Evolutionary conservation across 2,329 filamentous ascomycete species (phyloP), one percentile per base, ranked within the genome.

Genomic region (Cercospora nicotianae): DNA sequence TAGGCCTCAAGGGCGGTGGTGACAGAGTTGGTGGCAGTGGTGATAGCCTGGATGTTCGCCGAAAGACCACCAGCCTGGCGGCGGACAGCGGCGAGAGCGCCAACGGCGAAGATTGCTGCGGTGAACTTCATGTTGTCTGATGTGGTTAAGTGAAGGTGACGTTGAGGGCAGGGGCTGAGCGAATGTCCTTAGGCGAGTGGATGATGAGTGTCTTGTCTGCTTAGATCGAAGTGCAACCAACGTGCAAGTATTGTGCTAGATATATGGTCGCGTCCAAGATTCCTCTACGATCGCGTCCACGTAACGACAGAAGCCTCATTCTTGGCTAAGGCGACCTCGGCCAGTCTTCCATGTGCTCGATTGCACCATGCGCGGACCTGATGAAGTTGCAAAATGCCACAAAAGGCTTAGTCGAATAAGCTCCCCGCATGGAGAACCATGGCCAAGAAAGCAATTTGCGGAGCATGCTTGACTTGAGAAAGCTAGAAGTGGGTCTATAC

Each of bases 91-190:
- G 66, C 66, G 45, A 67, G 61, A 20, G 66, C 61, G 61, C 66
- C 57, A 39, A 60, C 45, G 55, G 66, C 42, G 55, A 67, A 67
- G 61, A 67, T 57, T 55, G 66, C 66, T 36, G 59, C 42, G n/a
- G 61, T 64, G 61, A 67, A 67, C 45, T 57, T 64, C 66, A 67
- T 67, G 53, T 5, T 65, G 55, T 60, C 39, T 55, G 16, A 48
- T 65, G 63, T 33, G 53, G 20, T 65, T 20, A 33, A 45, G 45
- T 51, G 45, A 51, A 55, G 55, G 57, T 23, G 18, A 39, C 60
- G 63, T 28, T 42, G 60, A 20, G n/a, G 30, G 36, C 10, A n/a
- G 5, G 55, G 26, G 33, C 9, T 55, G 55, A 65, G 42, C 63
- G 55, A 60, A 33, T 33, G 63, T 60, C 55, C 42, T 42, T n/a